Evolutionary conservation across 164 flowering plant species (phyloP).

Genomic region (Dillenia turbinata): DNA sequence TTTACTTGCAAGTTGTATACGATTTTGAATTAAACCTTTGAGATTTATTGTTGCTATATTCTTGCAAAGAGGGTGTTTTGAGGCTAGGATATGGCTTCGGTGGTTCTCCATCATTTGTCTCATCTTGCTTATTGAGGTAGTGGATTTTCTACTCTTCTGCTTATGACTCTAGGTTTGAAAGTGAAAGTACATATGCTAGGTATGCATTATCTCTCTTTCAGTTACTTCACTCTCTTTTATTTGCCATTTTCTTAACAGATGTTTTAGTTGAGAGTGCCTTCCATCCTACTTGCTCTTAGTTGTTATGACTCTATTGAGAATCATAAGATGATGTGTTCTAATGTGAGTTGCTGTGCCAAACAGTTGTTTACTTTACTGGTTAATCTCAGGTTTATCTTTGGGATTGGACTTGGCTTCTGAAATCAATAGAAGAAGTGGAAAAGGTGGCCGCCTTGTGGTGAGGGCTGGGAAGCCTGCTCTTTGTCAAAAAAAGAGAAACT

Average conservation of each 20-base stretch:
- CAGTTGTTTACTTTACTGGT: neutral
- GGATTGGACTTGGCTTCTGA: conserved; percentile 40
- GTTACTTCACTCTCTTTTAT: neutral
- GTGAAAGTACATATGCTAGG: no score
- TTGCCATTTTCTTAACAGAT: neutral
- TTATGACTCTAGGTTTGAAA: no score
- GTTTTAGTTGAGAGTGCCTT: neutral
- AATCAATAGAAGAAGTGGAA: conserved; percentile 21
- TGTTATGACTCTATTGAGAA: neutral
- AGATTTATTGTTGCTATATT: no score
- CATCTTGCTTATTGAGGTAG: no score
- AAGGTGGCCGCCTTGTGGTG: conserved; percentile 52
- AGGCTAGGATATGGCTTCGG: no score
- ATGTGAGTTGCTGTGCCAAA: neutral
- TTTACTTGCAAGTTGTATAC: no score
- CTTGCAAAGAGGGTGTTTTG: no score
- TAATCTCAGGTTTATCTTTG: conserved; percentile 58
- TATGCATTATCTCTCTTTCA: neutral
- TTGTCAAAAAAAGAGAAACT: conserved; percentile 76
- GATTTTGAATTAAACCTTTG: no score
- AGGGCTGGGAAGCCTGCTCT: conserved; percentile 67
- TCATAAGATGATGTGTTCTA: neutral
- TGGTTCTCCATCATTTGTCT: no score
- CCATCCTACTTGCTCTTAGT: neutral
- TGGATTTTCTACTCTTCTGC: no score